Evolutionary conservation across 495 filamentous ascomycete genomes (phyloP), one percentile per base, ranked within the genome.

Genomic region (Evansstolkia leycettana): DNA sequence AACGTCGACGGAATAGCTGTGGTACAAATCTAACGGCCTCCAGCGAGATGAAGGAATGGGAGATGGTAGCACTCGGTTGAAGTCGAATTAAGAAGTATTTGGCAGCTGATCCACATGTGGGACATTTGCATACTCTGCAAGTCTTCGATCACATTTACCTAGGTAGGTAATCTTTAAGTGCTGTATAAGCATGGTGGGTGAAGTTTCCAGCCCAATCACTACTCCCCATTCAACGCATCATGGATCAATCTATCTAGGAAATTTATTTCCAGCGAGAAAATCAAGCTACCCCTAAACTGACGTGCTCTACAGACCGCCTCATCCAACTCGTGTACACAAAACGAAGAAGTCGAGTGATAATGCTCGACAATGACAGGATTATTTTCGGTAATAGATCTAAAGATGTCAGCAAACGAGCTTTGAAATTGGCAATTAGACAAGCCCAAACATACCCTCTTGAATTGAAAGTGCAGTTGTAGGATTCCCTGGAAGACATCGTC

Each of bases 381-480:
- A 54, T 48, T 54, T 54, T 34, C 53, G 55, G 36, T 59, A 62
- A 46, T 62, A 62, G 39, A 62, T 62, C 58, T 62, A 34, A 12
- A 12, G 7, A 34, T 7, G 13, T 75, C 41, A 75, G 65, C 37
- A 48, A 31, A 25, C 6, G 8, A 17, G 34, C 7, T 25, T 4
- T 2, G 32, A 2, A 30, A 31, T n/a, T n/a, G 13, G 14, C 17
- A 14, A 35, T 30, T 24, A 16, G 11, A 12, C 18, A n/a, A 27
- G 23, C 12, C 10, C 36, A 28, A 17, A 48, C 51, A 31, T 50
- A 78, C 75, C 55, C 78, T 88, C 57, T 96, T 96, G 67, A 96
- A 93, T 55, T 95, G 86, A 57, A 99, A 98, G 57, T 96, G 90
- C 23, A 99, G 67, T 65, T 95, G 88, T 19, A 99, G 69, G 50